phyloP scores from a whole-genome alignment of 2,329 filamentous ascomycete genomes.

The Fusarium brachygibbosum region DNA sequence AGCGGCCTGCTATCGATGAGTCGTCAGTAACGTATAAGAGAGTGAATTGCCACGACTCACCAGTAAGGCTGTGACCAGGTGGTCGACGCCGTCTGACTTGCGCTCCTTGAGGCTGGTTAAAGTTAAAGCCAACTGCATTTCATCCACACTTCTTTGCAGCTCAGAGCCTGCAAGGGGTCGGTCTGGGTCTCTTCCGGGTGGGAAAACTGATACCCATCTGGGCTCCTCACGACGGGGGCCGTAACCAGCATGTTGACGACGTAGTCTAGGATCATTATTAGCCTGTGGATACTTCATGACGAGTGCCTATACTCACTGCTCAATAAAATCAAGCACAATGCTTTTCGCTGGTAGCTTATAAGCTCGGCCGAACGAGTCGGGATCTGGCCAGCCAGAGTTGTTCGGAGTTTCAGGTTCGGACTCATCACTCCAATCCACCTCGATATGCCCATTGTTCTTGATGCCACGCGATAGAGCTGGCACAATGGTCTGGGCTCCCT shows the following conservation, averaged over 20 bases:
- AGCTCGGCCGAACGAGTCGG: slow-evolving; percentile 72
- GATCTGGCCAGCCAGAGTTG: slow-evolving; percentile 69
- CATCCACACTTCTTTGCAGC: slow-evolving; percentile 64
- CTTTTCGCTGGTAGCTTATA: slow-evolving; percentile 75
- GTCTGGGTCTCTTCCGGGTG: slow-evolving; percentile 39
- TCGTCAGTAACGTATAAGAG: slow-evolving; percentile 27
- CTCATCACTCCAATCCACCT: slow-evolving; percentile 73
- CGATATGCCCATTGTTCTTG: slow-evolving; percentile 78
- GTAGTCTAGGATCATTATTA: slow-evolving; percentile 51
- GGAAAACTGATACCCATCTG: slow-evolving; percentile 50
- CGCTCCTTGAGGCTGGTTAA: slow-evolving; percentile 69
- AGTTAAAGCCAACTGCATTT: slow-evolving; percentile 76
- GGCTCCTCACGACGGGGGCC: slow-evolving; percentile 51
- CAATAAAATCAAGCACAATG: slow-evolving; percentile 80
- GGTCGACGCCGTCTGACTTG: slow-evolving; percentile 63
- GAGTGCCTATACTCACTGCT: slow-evolving; percentile 62
- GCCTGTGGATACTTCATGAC: slow-evolving; percentile 1
- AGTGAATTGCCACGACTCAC: slow-evolving; percentile 61
- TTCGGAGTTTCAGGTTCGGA: slow-evolving; percentile 70
- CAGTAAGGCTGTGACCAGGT: slow-evolving; percentile 71
- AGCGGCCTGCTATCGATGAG: slow-evolving; percentile 57
- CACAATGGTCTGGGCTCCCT: slow-evolving; percentile 64
- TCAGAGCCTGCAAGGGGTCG: slow-evolving; percentile 53
- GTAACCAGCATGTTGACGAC: slow-evolving; percentile 57
- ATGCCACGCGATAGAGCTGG: slow-evolving; percentile 73